phyloP scores from a whole-genome alignment of 371 early-diverging fungal genomes.

The Apophysomyces sp. region DNA sequence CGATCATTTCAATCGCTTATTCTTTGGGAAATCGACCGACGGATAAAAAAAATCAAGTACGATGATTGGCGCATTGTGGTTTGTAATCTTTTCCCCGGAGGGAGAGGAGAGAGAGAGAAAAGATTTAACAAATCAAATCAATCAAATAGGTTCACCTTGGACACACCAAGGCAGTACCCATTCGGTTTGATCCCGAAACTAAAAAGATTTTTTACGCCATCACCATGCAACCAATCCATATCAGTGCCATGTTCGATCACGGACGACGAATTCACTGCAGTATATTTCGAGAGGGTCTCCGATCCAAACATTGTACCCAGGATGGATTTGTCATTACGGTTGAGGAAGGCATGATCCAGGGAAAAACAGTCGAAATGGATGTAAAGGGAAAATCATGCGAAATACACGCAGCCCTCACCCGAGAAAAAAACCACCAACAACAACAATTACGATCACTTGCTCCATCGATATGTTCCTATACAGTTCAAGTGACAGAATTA shows the following conservation, averaged over 20 bases:
- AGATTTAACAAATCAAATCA: neutral
- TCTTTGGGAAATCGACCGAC: slow-evolving; percentile 35
- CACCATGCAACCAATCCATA: slow-evolving; percentile 40
- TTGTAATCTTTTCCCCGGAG: too few species aligned
- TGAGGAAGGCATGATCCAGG: slow-evolving; percentile 40
- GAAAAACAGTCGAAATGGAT: slow-evolving; percentile 25
- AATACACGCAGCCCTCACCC: slow-evolving; percentile 37
- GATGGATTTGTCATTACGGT: slow-evolving; percentile 36
- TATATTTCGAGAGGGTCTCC: slow-evolving; percentile 17
- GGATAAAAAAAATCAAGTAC: slow-evolving; percentile 20
- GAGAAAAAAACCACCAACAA: neutral
- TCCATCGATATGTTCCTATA: slow-evolving; percentile 31
- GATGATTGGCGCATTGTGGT: slow-evolving; percentile 42
- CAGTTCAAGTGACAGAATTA: slow-evolving; percentile 44
- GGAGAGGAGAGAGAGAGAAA: neutral
- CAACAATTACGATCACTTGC: slow-evolving; percentile 16
- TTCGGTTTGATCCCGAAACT: slow-evolving; percentile 30
- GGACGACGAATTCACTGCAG: slow-evolving; percentile 41
- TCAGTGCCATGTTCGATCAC: slow-evolving; percentile 49
- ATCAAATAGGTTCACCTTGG: slow-evolving; percentile 32
- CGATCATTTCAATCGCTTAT: slow-evolving; percentile 31
- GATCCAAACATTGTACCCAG: slow-evolving; percentile 10
- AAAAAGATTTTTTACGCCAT: slow-evolving; percentile 34
- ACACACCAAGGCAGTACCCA: slow-evolving; percentile 32
- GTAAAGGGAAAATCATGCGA: slow-evolving; percentile 31